phyloP scores from a whole-genome alignment of 495 filamentous ascomycete genomes.

The Massariosphaeria phaeospora region DNA sequence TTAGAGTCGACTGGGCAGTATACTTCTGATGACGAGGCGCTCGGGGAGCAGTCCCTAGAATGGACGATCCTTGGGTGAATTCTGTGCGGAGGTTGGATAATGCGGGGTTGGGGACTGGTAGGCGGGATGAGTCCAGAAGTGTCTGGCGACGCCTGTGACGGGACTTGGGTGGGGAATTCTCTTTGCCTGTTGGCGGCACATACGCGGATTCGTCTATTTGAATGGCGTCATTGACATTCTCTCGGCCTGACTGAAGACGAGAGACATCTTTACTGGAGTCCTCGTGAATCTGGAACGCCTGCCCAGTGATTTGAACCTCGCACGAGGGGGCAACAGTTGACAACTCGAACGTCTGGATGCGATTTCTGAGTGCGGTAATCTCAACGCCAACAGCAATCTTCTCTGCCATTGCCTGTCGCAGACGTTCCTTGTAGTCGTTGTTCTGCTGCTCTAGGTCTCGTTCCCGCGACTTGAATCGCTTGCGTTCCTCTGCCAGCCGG shows the following conservation, averaged over 20 bases:
- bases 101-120: background rate
- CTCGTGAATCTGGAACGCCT: slow-evolving; percentile 25
- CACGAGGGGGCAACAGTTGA: slow-evolving; percentile 9
- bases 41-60: background rate
- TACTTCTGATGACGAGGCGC: background rate
- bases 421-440: slow-evolving; percentile 34
- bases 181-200: slow-evolving; percentile 3
- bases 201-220: background rate
- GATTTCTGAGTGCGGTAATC: slow-evolving; percentile 29
- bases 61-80: background rate
- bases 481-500: slow-evolving; percentile 61
- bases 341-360: slow-evolving; percentile 19
- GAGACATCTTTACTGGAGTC: slow-evolving; percentile 14
- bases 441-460: slow-evolving; percentile 36
- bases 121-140: slow-evolving; percentile 6
- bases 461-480: slow-evolving; percentile 50
- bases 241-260: background rate
- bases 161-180: slow-evolving; percentile 28
- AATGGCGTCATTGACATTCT: background rate
- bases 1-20: slow-evolving; percentile 6
- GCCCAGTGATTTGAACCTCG: slow-evolving; percentile 5
- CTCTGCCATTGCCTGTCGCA: slow-evolving; percentile 31
- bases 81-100: background rate
- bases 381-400: slow-evolving; percentile 24
- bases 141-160: slow-evolving; percentile 9